Percentiles rank a stretch among this genome's conserved stretches.
Conservation (phyloP, 2,329 filamentous ascomycete species). For the Acrodontium crateriforme region DNA sequence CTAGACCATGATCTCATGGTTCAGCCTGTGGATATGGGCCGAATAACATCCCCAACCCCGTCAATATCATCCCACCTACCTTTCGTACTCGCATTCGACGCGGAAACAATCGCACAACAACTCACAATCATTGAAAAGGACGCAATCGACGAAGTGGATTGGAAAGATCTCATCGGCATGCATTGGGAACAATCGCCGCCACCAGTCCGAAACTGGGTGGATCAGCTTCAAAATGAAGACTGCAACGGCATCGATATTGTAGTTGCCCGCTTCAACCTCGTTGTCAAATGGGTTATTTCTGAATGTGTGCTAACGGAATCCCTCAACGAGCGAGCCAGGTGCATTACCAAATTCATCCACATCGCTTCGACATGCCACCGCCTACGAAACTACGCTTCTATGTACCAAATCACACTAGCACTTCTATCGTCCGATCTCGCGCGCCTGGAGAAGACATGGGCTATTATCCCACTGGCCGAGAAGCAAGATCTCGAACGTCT, state of each 20-base stretch:
- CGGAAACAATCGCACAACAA: slow-evolving; percentile 64
- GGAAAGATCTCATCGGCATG: slow-evolving; percentile 76
- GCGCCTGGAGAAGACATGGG: slow-evolving; percentile 57
- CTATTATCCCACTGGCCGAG: slow-evolving; percentile 51
- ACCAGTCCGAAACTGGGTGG: slow-evolving; percentile 50
- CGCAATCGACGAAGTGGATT: slow-evolving; percentile 72
- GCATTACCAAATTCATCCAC: slow-evolving; percentile 70
- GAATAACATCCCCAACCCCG: slow-evolving; percentile 1
- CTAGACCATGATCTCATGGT: slow-evolving; percentile 1
- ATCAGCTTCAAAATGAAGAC: slow-evolving; percentile 52
- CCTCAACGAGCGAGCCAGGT: slow-evolving; percentile 57
- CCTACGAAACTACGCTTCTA: slow-evolving; percentile 71
- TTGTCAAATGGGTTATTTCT: slow-evolving; percentile 76
- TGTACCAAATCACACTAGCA: slow-evolving; percentile 68
- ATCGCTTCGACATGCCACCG: slow-evolving; percentile 62
- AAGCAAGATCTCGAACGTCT: slow-evolving; percentile 52
- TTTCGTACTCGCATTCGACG: slow-evolving; percentile 70
- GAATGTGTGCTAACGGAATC: slow-evolving; percentile 63
- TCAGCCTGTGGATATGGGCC: background rate
- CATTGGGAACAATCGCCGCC: slow-evolving; percentile 55
- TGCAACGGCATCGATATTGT: slow-evolving; percentile 62
- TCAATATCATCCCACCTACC: slow-evolving; percentile 45
- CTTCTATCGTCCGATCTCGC: slow-evolving; percentile 60
- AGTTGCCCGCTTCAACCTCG: slow-evolving; percentile 74
- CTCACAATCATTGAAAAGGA: slow-evolving; percentile 80